A percentile compares a stretch with the other conserved stretches of the same genome.
These are phyloP conservation scores for Adansonia gregorii DNA, from an alignment of 441 rosid species.

Conservation along the genomic window DNA sequence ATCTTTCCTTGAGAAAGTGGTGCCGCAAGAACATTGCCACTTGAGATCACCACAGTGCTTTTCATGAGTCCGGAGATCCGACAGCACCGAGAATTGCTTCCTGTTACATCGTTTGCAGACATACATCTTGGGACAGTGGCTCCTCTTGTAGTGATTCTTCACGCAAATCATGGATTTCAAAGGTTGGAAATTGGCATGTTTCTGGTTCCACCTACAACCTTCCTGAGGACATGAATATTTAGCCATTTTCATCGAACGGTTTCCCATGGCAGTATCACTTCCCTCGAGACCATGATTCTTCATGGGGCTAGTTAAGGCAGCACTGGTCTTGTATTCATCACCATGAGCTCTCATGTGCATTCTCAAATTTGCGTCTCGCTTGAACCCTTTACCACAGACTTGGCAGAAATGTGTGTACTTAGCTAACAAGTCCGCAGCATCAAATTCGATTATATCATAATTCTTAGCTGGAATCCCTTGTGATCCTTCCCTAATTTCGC, in stretches of 20 bases:
- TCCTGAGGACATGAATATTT: constrained; percentile 80
- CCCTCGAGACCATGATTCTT: constrained; percentile 32
- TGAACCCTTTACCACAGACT: constrained; percentile 87
- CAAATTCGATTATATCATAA: constrained; percentile 61
- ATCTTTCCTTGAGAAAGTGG: constrained; percentile 85
- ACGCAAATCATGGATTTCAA: constrained; percentile 81
- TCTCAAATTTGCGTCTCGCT: constrained; percentile 83
- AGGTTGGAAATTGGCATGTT: constrained; percentile 81
- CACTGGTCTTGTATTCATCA: constrained; percentile 72
- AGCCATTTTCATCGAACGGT: constrained; percentile 25
- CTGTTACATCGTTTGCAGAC: constrained; percentile 74
- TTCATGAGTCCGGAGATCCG: constrained; percentile 90
- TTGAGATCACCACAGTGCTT: constrained; percentile 81
- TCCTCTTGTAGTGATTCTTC: constrained; percentile 93
- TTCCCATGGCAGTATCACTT: constrained; percentile 15
- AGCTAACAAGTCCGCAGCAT: constrained; percentile 61
- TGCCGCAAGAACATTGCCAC: constrained; percentile 91
- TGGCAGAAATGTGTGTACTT: constrained; percentile 86
- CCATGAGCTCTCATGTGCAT: constrained; percentile 99
- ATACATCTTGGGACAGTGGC: constrained; percentile 91
- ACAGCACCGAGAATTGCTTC: constrained; percentile 84
- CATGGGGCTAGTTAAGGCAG: constrained; percentile 68
- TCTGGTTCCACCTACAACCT: constrained; percentile 86
- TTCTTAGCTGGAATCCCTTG: constrained; percentile 20
- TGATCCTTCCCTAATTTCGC: constrained; percentile 24